These are phyloP conservation scores for Rhynchosporium agropyri DNA, from an alignment of 2,329 filamentous ascomycete species.

Conservation along the genomic window DNA sequence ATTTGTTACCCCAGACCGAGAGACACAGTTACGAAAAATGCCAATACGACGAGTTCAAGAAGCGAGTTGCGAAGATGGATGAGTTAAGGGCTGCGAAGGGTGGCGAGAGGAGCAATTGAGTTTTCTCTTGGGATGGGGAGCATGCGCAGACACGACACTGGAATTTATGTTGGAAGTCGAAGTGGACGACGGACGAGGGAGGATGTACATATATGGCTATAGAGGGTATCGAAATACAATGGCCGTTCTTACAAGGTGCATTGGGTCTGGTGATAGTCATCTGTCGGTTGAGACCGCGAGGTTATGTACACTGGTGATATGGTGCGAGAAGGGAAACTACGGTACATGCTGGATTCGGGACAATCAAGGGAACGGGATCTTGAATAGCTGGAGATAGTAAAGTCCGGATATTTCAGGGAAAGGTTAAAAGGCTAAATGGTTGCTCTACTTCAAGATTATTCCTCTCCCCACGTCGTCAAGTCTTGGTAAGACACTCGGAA, in stretches of 20 bases:
- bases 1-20: constrained; percentile 67
- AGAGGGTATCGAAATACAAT: constrained; percentile 13
- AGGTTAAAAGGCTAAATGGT: too few relatives aligned
- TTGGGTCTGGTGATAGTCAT: neutral
- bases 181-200: too few relatives aligned
- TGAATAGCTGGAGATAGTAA: too few relatives aligned
- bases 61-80: constrained; percentile 97
- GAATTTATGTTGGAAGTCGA: too few relatives aligned
- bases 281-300: neutral
- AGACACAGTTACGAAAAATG: constrained; percentile 98
- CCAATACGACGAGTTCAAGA: constrained; percentile 99
- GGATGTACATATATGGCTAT: constrained; percentile 15
- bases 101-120: constrained; percentile 81
- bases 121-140: neutral
- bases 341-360: too few relatives aligned
- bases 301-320: neutral
- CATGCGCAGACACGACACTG: too few relatives aligned
- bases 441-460: too few relatives aligned
- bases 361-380: too few relatives aligned
- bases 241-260: neutral
- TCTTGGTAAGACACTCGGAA: too few relatives aligned
- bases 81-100: constrained; percentile 86
- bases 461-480: too few relatives aligned
- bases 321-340: too few relatives aligned
- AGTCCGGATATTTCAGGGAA: too few relatives aligned